Evolutionary conservation across 1,284 basidiomycete genomes (phyloP).

Genomic region (Hemileia vastatrix): DNA sequence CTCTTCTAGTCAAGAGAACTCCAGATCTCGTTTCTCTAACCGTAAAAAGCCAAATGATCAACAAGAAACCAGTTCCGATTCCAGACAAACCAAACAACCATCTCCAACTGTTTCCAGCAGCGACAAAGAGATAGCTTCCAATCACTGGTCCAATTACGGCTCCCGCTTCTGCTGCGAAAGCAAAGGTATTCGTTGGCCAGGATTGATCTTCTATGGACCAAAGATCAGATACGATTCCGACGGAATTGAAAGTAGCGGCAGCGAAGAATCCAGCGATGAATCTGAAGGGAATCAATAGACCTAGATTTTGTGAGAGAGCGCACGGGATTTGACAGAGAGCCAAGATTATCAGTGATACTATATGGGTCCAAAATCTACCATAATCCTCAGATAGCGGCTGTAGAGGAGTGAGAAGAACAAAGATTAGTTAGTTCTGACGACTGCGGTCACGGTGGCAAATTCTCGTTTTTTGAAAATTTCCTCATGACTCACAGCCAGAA

Average conservation of each 20-base stretch:
- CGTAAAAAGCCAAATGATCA: too few relatives aligned
- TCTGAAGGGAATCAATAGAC: conserved; percentile 30
- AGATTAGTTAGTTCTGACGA: too few relatives aligned
- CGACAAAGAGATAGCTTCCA: conserved; percentile 28
- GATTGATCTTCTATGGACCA: conserved; percentile 33
- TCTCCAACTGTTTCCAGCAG: conserved; percentile 27
- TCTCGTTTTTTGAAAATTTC: too few relatives aligned
- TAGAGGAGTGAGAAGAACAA: background rate
- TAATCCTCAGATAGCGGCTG: conserved; percentile 33
- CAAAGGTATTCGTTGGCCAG: conserved; percentile 35
- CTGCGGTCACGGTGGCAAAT: too few relatives aligned
- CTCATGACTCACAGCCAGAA: too few relatives aligned
- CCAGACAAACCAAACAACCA: conserved; percentile 35
- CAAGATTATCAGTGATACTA: background rate
- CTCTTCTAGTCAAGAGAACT: conserved; percentile 55
- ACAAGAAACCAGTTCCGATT: conserved; percentile 28
- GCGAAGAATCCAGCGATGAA: conserved; percentile 34
- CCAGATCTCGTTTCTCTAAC: conserved; percentile 59
- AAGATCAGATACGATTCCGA: conserved; percentile 33
- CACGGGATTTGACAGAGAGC: conserved; percentile 11
- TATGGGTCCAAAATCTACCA: conserved; percentile 29
- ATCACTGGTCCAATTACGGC: conserved; percentile 30
- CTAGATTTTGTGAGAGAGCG: conserved; percentile 30
- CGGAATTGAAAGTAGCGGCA: conserved; percentile 32
- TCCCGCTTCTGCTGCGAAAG: conserved; percentile 30